Conservation (phyloP, 2,329 filamentous ascomycete species). For the Fusarium drepaniforme region DNA sequence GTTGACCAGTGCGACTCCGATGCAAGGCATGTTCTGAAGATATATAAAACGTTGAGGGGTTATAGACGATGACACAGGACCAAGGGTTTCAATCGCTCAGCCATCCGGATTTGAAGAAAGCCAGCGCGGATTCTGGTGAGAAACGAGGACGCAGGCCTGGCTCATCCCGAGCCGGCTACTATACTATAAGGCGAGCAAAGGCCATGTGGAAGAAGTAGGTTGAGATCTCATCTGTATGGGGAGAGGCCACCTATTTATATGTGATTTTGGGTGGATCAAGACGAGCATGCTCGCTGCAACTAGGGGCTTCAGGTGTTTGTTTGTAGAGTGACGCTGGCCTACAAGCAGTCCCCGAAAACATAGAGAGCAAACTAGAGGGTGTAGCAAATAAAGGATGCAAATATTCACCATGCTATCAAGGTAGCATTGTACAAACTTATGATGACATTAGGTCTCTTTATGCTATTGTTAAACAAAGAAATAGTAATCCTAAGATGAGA, state of each 20-base stretch:
- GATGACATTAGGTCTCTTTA: background rate
- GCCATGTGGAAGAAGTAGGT: background rate
- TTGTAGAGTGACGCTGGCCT: background rate
- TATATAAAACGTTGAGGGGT: background rate
- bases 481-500: background rate
- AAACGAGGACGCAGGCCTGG: too few species aligned
- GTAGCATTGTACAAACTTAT: background rate
- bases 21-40: background rate
- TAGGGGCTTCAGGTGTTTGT: background rate
- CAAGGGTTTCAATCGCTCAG: background rate
- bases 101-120: background rate
- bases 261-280: background rate
- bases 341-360: background rate
- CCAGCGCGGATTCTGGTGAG: background rate
- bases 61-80: background rate
- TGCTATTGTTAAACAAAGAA: background rate
- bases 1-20: background rate
- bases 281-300: background rate
- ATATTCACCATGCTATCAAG: background rate
- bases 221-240: background rate
- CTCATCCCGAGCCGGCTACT: background rate
- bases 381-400: background rate
- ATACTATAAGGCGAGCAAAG: background rate
- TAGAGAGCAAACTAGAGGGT: background rate
- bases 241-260: background rate